Conservation (phyloP, 495 filamentous ascomycete genomes). For the Clohesyomyces aquaticus region DNA sequence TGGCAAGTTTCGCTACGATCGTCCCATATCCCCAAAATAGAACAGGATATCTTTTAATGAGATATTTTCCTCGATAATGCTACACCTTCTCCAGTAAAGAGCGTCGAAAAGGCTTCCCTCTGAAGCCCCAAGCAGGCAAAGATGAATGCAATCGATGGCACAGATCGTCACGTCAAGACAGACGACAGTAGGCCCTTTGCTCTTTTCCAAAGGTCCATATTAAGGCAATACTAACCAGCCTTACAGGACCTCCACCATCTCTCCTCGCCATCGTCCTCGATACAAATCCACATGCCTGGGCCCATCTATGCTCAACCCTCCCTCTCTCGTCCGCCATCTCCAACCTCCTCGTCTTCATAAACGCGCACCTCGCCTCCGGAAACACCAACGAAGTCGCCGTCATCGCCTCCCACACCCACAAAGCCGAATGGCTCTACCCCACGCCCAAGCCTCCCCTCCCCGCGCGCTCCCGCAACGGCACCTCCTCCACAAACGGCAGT, state of each 20-base stretch:
- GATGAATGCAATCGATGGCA: conserved; percentile 90
- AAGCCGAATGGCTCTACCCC: conserved; percentile 89
- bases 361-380: conserved; percentile 90
- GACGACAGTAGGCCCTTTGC: conserved; percentile 52
- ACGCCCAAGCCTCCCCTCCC: conserved; percentile 41
- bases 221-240: not conserved
- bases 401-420: conserved; percentile 83
- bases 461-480: conserved; percentile 19
- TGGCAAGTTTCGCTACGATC: too few species aligned
- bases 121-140: not conserved
- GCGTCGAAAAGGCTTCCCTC: not conserved
- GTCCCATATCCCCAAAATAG: too few species aligned
- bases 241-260: conserved; percentile 72
- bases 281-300: conserved; percentile 95
- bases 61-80: conserved; percentile 1
- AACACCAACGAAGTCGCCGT: conserved; percentile 90
- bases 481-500: conserved; percentile 49
- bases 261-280: conserved; percentile 91
- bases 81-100: not conserved
- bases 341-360: conserved; percentile 93
- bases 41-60: not conserved
- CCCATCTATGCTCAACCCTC: conserved; percentile 72
- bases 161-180: conserved; percentile 74
- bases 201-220: not conserved
- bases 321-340: conserved; percentile 82